These are phyloP conservation scores for Pyrrhoderma lamaoense DNA, from an alignment of 1,284 basidiomycete species.

Conservation along the genomic window DNA sequence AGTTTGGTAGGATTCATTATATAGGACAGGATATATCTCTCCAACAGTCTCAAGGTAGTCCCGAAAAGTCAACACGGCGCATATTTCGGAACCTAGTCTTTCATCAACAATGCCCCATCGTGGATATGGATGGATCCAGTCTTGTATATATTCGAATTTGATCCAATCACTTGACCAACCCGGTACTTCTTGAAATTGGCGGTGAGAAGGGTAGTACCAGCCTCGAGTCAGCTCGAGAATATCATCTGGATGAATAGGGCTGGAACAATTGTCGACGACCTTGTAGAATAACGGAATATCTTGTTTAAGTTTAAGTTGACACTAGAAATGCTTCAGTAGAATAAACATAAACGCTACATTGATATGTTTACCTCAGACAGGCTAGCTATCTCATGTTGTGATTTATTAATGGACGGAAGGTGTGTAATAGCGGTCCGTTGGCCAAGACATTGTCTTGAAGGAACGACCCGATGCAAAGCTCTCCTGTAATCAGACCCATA, in stretches of 20 bases:
- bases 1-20: background rate
- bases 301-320: too few relatives aligned
- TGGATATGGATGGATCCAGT: constrained; percentile 7
- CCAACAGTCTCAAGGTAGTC: constrained; percentile 1
- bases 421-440: background rate
- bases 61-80: background rate
- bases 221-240: too few relatives aligned
- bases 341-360: too few relatives aligned
- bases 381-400: too few relatives aligned
- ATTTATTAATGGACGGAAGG: too few relatives aligned
- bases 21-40: constrained; percentile 4
- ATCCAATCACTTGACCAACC: constrained; percentile 13
- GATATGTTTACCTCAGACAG: too few relatives aligned
- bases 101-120: constrained; percentile 9
- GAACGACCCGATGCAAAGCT: background rate
- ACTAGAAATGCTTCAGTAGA: too few relatives aligned
- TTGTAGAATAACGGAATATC: too few relatives aligned
- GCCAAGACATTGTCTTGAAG: background rate
- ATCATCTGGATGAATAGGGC: too few relatives aligned
- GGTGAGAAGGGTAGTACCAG: too few relatives aligned
- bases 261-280: too few relatives aligned
- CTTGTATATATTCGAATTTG: background rate
- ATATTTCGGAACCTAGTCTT: background rate
- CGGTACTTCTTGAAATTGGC: background rate
- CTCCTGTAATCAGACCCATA: constrained; percentile 2